These are phyloP conservation scores for Mucor piriformis DNA, from an alignment of 371 early-diverging fungal genomes.

Conservation along the genomic window DNA sequence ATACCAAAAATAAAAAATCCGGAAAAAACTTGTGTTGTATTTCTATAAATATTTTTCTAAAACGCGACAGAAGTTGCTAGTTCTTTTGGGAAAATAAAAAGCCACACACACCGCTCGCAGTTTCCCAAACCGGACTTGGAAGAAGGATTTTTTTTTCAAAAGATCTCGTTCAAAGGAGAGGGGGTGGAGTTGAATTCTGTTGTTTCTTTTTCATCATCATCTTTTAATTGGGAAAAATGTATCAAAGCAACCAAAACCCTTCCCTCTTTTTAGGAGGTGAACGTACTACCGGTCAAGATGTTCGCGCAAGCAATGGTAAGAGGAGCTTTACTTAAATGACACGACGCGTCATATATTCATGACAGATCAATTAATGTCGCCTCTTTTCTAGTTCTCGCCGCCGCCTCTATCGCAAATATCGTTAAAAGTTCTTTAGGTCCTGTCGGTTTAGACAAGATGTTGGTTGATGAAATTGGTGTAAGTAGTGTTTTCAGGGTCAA, in stretches of 20 bases:
- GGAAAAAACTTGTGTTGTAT: background rate
- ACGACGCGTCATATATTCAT: constrained; percentile 14
- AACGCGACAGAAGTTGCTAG: background rate
- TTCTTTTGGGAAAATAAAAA: background rate
- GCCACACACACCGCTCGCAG: constrained; percentile 1
- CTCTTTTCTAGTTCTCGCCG: constrained; percentile 47
- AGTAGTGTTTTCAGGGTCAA: background rate
- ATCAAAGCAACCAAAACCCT: constrained; percentile 24
- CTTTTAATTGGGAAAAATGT: constrained; percentile 11
- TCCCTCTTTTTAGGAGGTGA: constrained; percentile 81
- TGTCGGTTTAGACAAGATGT: constrained; percentile 99
- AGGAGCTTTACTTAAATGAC: background rate
- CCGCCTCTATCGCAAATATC: constrained; percentile 94
- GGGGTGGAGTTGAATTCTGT: background rate
- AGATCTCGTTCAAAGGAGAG: background rate
- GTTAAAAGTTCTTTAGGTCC: constrained; percentile 99
- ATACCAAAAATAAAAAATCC: too few species aligned
- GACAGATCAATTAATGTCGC: background rate
- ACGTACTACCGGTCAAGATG: constrained; percentile 92
- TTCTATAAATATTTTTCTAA: background rate
- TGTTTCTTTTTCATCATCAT: constrained; percentile 5
- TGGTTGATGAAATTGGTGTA: constrained; percentile 99
- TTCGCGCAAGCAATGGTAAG: constrained; percentile 95
- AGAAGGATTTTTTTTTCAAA: constrained; percentile 2
- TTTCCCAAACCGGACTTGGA: background rate